Evolutionary conservation across 805 yeast genomes (phyloP), one percentile per base, ranked within the genome.

Genomic region (Cyberlindnera mississippiensis): DNA sequence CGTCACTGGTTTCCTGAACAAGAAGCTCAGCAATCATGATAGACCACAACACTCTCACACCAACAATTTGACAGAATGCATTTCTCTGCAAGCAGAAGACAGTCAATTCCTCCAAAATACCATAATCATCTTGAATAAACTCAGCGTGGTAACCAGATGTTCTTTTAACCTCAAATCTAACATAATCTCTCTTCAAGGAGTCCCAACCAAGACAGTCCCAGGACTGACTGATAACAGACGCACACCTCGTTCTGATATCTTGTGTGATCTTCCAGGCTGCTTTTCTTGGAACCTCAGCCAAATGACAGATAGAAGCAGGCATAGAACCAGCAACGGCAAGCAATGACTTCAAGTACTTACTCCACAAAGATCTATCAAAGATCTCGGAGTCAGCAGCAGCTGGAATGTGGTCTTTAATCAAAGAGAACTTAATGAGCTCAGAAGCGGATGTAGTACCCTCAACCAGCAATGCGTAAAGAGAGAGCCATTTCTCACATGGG

Each of bases 141-240:
- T 75, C 78, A 27, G 73, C 77, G 60, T 88, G 96, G 52, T 72
- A 78, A 0, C 90, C 89, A 31, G 90, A 85, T 48, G 80, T 75
- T 50, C 69, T 69, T 32, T 67, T 69, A 34, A 86, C 57, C 38
- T 80, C 82, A 63, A 82, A 86, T 47, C 86, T 63, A 4, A 56
- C 62, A 22, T 65, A 55, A 49, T 79, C 84, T 24, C 75, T 80
- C 15, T 71, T 70, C 18, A 73, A 60, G 3, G 80, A 72, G 11
- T 75, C 76, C 77, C 80, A 73, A 15, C 88, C 93, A 38, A 88
- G 67, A 11, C 73, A 65, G 46, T 80, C 81, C 96, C 96, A 88
- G n/a, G 78, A 71, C 40, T 70, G 73, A 42, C 71, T 68, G 11
- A 87, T 51, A 33, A 85, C 60, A 12, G 48, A 50, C 0, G 88